Percentiles rank a stretch among this genome's conserved stretches.
These are phyloP conservation scores for Hirschioporus abietinus DNA, from an alignment of 768 basidiomycete species.

Conservation along the genomic window DNA sequence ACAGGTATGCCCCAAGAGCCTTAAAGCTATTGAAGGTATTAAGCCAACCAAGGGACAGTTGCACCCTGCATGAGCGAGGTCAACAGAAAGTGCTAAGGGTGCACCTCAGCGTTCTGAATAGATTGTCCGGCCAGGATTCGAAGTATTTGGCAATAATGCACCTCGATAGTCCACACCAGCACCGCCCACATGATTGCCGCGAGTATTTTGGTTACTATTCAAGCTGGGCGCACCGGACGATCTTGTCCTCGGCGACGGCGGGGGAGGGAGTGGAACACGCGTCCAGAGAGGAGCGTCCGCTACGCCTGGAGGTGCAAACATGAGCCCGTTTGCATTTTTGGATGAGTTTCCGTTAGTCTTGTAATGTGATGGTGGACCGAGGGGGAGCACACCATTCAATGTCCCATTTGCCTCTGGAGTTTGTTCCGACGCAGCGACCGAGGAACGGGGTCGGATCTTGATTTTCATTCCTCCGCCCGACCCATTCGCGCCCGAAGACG, in stretches of 20 bases:
- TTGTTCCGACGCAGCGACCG: neutral
- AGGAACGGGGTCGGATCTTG: neutral
- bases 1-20: too few relatives aligned
- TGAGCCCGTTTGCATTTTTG: neutral
- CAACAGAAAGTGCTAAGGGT: neutral
- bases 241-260: neutral
- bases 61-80: too few relatives aligned
- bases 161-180: neutral
- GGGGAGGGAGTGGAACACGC: constrained; percentile 1
- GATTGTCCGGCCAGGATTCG: constrained; percentile 8
- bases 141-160: neutral
- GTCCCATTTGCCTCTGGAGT: neutral
- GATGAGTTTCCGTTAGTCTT: neutral
- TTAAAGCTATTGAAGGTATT: too few relatives aligned
- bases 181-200: neutral
- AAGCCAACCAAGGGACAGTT: too few relatives aligned
- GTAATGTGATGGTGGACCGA: constrained; percentile 1
- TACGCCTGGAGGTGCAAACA: neutral
- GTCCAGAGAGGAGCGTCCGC: constrained; percentile 1
- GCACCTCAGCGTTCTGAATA: constrained; percentile 7
- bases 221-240: neutral
- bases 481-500: neutral
- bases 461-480: neutral
- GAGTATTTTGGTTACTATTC: neutral
- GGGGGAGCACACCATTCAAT: neutral